A percentile compares a stretch with the other conserved stretches of the same genome.
Conservation (phyloP, 192 early-diverging fungal genomes). For the Irineochytrium annulatum region DNA sequence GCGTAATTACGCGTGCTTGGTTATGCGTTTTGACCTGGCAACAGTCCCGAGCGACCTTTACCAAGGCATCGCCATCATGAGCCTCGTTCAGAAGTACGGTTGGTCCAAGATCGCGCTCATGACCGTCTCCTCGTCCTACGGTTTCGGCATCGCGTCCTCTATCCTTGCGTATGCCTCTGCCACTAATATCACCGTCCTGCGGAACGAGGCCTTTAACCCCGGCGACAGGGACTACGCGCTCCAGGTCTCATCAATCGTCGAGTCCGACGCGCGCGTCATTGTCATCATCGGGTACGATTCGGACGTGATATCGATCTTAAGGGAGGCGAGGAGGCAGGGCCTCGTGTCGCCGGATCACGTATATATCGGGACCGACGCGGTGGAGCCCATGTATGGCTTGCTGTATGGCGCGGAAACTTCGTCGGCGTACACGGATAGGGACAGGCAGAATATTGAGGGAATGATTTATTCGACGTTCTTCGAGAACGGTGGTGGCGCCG, state of each 20-base stretch:
- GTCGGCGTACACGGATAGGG: background rate
- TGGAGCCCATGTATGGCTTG: background rate
- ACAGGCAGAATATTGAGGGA: background rate
- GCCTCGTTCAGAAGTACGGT: background rate
- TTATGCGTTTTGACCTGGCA: background rate
- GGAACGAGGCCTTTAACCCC: conserved; percentile 2
- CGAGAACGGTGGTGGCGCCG: background rate
- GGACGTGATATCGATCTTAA: background rate
- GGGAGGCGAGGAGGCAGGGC: conserved; percentile 4
- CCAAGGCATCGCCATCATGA: background rate
- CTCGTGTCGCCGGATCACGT: background rate
- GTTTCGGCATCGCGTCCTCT: background rate
- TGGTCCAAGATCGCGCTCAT: background rate
- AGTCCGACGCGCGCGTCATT: background rate
- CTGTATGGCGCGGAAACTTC: background rate
- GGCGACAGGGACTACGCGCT: background rate
- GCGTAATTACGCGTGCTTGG: background rate
- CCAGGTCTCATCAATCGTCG: background rate
- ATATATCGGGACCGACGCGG: background rate
- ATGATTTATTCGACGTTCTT: background rate
- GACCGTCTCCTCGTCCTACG: background rate
- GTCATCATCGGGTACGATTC: background rate
- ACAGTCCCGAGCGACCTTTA: background rate
- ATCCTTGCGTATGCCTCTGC: background rate
- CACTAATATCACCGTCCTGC: background rate